These are phyloP conservation scores for Daedaleopsis nitida DNA, from an alignment of 768 basidiomycete genomes.

Conservation along the genomic window DNA sequence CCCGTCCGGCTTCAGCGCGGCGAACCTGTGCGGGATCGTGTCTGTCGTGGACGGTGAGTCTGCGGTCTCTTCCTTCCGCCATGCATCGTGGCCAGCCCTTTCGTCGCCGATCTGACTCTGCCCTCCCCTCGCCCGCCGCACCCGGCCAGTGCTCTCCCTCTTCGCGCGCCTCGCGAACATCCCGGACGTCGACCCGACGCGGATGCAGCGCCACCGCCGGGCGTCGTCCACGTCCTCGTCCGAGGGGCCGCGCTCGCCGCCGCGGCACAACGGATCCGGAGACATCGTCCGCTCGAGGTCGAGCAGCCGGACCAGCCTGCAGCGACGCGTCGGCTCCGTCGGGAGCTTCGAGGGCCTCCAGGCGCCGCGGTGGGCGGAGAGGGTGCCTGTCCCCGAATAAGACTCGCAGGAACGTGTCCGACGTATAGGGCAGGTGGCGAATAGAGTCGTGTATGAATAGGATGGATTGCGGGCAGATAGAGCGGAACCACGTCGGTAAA, in stretches of 20 bases:
- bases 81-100: conserved; percentile 1
- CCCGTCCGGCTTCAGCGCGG: conserved; percentile 43
- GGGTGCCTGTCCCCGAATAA: conserved; percentile 12
- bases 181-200: conserved; percentile 72
- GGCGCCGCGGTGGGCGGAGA: conserved; percentile 13
- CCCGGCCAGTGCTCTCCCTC: conserved; percentile 63
- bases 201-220: conserved; percentile 78
- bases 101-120: neutral
- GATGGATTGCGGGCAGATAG: neutral
- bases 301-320: conserved; percentile 43
- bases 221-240: conserved; percentile 66
- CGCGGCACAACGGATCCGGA: conserved; percentile 1
- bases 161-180: conserved; percentile 79
- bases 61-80: neutral
- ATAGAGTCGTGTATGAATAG: too few species aligned
- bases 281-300: conserved; percentile 38
- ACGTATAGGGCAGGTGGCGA: too few species aligned
- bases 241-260: conserved; percentile 39
- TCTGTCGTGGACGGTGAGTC: conserved; percentile 79
- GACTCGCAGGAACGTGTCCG: neutral
- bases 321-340: conserved; percentile 19
- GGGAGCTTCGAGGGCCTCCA: conserved; percentile 19
- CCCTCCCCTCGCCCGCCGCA: neutral
- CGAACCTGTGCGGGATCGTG: conserved; percentile 69
- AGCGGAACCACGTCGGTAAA: too few species aligned